A percentile compares a stretch with the other conserved stretches of the same genome.
These are phyloP conservation scores for Vigna radiata DNA, from an alignment of 306 rosid genomes.

Conservation along the genomic window DNA sequence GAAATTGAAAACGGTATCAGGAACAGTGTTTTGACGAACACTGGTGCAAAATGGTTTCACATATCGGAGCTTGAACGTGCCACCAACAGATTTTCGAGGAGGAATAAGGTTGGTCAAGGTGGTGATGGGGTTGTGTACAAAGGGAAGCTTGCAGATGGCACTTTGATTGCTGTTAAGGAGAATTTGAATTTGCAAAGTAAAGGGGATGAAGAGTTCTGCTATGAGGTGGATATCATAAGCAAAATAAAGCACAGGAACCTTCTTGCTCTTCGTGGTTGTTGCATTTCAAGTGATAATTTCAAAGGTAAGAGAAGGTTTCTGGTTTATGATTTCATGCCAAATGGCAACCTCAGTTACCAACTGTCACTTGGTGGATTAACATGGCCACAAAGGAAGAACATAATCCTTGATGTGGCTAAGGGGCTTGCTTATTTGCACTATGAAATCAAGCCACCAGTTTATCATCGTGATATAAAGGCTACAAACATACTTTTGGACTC, in stretches of 20 bases:
- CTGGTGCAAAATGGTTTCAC: slow-evolving; percentile 78
- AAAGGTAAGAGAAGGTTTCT: slow-evolving; percentile 74
- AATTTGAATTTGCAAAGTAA: slow-evolving; percentile 60
- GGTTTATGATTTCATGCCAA: slow-evolving; percentile 83
- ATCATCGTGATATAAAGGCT: slow-evolving; percentile 80
- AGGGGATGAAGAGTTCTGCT: slow-evolving; percentile 81
- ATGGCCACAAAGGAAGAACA: slow-evolving; percentile 85
- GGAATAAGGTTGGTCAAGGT: slow-evolving; percentile 77
- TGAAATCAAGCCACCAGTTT: slow-evolving; percentile 80
- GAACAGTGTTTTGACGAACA: slow-evolving; percentile 57
- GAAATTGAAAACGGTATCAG: slow-evolving; percentile 57
- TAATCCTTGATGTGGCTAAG: slow-evolving; percentile 80
- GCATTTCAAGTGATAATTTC: slow-evolving; percentile 65
- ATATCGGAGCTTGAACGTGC: slow-evolving; percentile 74
- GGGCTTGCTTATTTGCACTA: slow-evolving; percentile 81
- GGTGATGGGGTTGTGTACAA: slow-evolving; percentile 77
- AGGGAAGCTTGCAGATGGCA: slow-evolving; percentile 70
- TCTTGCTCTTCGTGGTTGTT: slow-evolving; percentile 76
- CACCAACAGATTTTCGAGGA: slow-evolving; percentile 66
- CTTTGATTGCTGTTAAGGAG: slow-evolving; percentile 72
- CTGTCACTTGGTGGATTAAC: slow-evolving; percentile 54
- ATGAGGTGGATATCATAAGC: slow-evolving; percentile 84
- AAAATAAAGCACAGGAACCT: slow-evolving; percentile 84
- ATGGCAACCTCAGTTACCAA: slow-evolving; percentile 68
- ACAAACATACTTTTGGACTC: slow-evolving; percentile 77